Evolutionary conservation across 805 yeast genomes (phyloP).

Genomic region (Cyberlindnera galapagoensis): DNA sequence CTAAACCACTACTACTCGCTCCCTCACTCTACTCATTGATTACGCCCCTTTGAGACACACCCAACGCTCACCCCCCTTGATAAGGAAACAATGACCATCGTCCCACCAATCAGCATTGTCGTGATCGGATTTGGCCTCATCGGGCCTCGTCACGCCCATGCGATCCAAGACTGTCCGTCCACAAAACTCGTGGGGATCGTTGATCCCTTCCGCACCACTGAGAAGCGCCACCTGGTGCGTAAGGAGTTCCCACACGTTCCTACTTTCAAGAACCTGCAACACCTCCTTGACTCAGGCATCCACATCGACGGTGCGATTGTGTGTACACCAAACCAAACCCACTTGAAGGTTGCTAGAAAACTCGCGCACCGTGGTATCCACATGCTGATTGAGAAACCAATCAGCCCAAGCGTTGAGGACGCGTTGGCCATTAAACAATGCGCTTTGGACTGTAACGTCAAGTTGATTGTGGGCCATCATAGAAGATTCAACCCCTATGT

Average conservation of each 20-base stretch:
- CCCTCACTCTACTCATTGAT: too few species aligned
- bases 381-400: constrained; percentile 16
- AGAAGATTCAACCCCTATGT: constrained; percentile 17
- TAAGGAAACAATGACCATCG: constrained; percentile 3
- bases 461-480: constrained; percentile 13
- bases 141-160: constrained; percentile 16
- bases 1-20: too few species aligned
- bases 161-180: constrained; percentile 10
- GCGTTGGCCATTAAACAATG: constrained; percentile 8
- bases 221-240: constrained; percentile 5
- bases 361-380: constrained; percentile 8
- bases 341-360: constrained; percentile 7
- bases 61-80: too few species aligned
- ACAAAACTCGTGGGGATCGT: constrained; percentile 12
- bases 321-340: constrained; percentile 18
- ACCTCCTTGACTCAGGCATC: constrained; percentile 3
- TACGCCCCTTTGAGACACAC: too few species aligned
- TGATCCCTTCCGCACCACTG: constrained; percentile 10
- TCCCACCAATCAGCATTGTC: constrained; percentile 8
- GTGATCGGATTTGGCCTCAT: constrained; percentile 17
- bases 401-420: constrained; percentile 12
- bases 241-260: constrained; percentile 7
- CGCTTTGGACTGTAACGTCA: constrained; percentile 6
- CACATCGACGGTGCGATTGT: constrained; percentile 16
- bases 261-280: constrained; percentile 7